Conservation (phyloP, 768 basidiomycete species). For the Xanthoconium stramineum region DNA sequence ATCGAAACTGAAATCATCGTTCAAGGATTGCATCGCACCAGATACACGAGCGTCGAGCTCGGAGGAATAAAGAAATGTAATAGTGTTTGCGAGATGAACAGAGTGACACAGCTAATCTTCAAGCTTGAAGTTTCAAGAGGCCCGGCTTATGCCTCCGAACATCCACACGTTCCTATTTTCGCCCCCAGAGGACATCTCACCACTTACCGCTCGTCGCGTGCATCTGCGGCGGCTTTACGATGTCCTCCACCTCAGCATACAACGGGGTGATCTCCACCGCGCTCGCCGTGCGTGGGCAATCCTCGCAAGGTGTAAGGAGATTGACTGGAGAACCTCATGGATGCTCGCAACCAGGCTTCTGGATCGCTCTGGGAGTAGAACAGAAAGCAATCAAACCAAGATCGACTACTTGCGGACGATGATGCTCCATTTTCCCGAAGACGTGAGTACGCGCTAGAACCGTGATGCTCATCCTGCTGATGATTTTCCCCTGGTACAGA, state of each 20-base stretch:
- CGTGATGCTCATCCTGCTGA: constrained; percentile 14
- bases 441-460: constrained; percentile 43
- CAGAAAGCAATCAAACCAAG: constrained; percentile 32
- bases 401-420: constrained; percentile 64
- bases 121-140: background rate
- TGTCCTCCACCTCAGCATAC: constrained; percentile 66
- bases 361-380: constrained; percentile 30
- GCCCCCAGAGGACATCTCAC: constrained; percentile 46
- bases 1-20: constrained; percentile 70
- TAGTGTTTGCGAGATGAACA: background rate
- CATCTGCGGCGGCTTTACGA: constrained; percentile 77
- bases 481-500: constrained; percentile 40
- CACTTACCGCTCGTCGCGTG: constrained; percentile 57
- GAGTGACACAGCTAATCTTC: background rate
- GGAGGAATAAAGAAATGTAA: constrained; percentile 3
- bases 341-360: constrained; percentile 60
- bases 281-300: constrained; percentile 74
- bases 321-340: constrained; percentile 75
- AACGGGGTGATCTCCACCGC: constrained; percentile 58
- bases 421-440: constrained; percentile 66
- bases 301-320: constrained; percentile 72
- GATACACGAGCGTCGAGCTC: background rate
- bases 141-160: constrained; percentile 18
- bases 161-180: constrained; percentile 60
- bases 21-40: constrained; percentile 41